phyloP scores from a whole-genome alignment of 2,329 filamentous ascomycete genomes.

The Sporothrix mexicana region DNA sequence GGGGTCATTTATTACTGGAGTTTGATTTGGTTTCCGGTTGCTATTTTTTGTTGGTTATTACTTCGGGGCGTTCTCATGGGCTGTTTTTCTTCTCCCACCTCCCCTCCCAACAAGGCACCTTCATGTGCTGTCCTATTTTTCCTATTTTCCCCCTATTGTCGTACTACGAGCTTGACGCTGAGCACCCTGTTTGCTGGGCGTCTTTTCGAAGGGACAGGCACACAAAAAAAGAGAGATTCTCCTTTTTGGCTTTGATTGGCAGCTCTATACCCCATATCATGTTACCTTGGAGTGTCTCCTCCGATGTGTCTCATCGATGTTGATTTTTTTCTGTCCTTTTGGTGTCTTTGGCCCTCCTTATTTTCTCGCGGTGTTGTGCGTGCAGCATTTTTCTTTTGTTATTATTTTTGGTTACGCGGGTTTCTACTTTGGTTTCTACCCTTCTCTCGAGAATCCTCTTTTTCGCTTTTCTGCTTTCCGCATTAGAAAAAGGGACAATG shows the following conservation, averaged over 20 bases:
- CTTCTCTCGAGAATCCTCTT: slow-evolving; percentile 5
- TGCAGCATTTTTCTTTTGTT: not conserved
- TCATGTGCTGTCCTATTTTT: not conserved
- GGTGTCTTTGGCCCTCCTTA: not conserved
- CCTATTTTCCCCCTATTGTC: not conserved
- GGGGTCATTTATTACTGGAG: slow-evolving; percentile 5
- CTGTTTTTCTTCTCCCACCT: not conserved
- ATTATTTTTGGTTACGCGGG: not conserved
- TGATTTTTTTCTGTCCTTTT: not conserved
- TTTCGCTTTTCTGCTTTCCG: not conserved
- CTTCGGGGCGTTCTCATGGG: slow-evolving; percentile 1
- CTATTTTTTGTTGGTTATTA: not conserved
- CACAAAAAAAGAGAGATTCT: not conserved
- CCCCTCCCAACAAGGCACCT: not conserved
- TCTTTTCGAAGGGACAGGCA: not conserved
- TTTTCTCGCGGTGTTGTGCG: not conserved
- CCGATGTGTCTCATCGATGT: not conserved
- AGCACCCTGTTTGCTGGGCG: not conserved
- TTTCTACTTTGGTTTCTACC: not conserved
- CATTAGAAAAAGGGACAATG: slow-evolving; percentile 21
- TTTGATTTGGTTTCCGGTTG: not conserved
- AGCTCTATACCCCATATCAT: slow-evolving; percentile 18
- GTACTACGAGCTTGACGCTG: not conserved
- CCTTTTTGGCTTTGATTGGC: slow-evolving; percentile 20
- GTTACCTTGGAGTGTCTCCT: slow-evolving; percentile 8